Percentiles rank a stretch among this genome's conserved stretches.
Evolutionary conservation across 1,139 yeast species (phyloP).

Genomic region (Suhomyces ambrosiae): DNA sequence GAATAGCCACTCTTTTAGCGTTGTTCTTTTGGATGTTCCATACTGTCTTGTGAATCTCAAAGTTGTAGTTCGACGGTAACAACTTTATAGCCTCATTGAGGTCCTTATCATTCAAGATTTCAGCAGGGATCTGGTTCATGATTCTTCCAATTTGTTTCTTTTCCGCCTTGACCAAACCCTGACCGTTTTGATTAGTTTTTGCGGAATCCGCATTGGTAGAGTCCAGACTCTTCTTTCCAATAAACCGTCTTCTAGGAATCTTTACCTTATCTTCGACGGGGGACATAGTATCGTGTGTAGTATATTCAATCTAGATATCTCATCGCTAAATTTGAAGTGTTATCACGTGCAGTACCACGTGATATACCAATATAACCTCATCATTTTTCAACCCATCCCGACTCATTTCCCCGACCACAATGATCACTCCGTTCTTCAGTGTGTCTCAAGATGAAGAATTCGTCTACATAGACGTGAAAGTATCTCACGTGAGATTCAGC

Average conservation of each 20-base stretch:
- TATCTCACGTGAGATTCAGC: constrained; percentile 67
- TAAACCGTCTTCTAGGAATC: constrained; percentile 34
- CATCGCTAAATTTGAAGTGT: constrained; percentile 1
- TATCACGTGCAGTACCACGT: neutral
- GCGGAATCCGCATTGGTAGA: constrained; percentile 3
- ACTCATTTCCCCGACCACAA: too few relatives aligned
- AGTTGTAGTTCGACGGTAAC: constrained; percentile 88
- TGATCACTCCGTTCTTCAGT: constrained; percentile 87
- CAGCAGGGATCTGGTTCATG: constrained; percentile 88
- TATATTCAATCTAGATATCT: too few relatives aligned
- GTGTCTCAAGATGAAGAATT: constrained; percentile 77
- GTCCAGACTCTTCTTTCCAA: constrained; percentile 29
- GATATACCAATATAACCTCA: neutral
- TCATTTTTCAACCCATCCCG: too few relatives aligned
- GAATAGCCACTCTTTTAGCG: constrained; percentile 83
- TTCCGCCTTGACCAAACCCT: constrained; percentile 26
- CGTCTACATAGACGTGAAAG: constrained; percentile 57
- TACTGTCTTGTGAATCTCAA: constrained; percentile 92
- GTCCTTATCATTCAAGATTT: constrained; percentile 75
- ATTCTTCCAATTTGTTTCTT: constrained; percentile 54
- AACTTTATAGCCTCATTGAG: constrained; percentile 78
- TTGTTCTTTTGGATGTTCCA: constrained; percentile 81
- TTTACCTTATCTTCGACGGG: constrained; percentile 9
- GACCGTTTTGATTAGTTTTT: constrained; percentile 4
- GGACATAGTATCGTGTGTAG: constrained; percentile 5